These are phyloP conservation scores for Wickerhamiella sergipiensis DNA, from an alignment of 805 yeast species.

Conservation along the genomic window DNA sequence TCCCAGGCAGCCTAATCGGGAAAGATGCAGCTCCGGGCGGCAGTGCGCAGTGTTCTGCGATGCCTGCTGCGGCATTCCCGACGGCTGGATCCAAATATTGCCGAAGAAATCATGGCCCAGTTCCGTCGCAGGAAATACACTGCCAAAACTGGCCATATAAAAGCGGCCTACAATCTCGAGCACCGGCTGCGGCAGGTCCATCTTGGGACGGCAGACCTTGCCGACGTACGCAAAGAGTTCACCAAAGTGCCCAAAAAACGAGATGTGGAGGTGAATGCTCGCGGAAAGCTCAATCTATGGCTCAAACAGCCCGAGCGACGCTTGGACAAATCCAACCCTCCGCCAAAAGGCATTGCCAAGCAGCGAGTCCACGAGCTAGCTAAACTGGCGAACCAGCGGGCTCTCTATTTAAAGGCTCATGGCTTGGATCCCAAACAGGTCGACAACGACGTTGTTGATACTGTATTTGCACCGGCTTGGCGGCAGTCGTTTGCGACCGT, in stretches of 20 bases:
- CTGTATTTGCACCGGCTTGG: conserved; percentile 13
- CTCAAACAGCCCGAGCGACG: conserved; percentile 11
- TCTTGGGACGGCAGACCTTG: conserved; percentile 1
- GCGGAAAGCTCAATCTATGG: conserved; percentile 8
- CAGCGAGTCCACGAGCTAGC: conserved; percentile 3
- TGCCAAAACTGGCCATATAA: conserved; percentile 7
- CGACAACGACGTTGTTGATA: conserved; percentile 6
- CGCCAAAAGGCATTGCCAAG: background rate
- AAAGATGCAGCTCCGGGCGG: background rate
- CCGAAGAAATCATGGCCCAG: conserved; percentile 2
- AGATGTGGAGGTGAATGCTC: background rate
- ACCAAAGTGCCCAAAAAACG: background rate
- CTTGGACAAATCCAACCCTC: conserved; percentile 12
- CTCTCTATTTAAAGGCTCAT: background rate
- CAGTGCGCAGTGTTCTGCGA: conserved; percentile 3
- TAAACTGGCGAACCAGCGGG: background rate
- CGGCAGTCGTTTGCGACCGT: background rate
- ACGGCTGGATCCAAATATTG: conserved; percentile 1
- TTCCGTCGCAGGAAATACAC: conserved; percentile 4
- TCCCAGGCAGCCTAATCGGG: background rate
- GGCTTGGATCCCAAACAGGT: background rate
- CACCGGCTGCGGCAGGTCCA: conserved; percentile 8
- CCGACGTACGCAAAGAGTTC: background rate
- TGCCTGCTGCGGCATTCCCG: conserved; percentile 5
- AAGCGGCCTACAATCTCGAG: conserved; percentile 11